Percentiles rank a stretch among this genome's conserved stretches.
Evolutionary conservation across 371 early-diverging fungal species (phyloP).

Genomic region (Polyrhizophydium stewartii): DNA sequence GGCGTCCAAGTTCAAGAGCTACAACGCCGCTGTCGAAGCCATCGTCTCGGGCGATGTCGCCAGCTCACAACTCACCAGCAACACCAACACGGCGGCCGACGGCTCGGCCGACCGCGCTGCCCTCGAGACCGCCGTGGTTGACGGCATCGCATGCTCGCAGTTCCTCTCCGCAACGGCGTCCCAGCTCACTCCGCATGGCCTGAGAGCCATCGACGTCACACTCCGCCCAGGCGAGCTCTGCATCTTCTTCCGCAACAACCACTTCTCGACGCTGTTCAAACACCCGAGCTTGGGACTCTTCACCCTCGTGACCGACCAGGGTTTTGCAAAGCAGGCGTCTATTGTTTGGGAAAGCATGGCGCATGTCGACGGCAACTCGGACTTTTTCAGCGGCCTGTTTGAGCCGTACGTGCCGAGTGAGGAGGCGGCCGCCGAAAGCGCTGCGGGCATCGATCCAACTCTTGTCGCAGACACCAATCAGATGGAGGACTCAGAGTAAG

Average conservation of each 20-base stretch:
- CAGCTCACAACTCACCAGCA: background rate
- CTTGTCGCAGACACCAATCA: background rate
- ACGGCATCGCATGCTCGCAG: slow-evolving; percentile 17
- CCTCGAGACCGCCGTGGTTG: background rate
- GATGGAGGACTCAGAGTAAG: no score
- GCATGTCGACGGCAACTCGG: slow-evolving; percentile 27
- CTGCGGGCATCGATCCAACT: background rate
- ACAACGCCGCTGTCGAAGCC: slow-evolving; percentile 76
- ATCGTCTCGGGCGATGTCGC: slow-evolving; percentile 62
- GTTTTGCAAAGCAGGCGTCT: slow-evolving; percentile 46
- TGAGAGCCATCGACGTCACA: slow-evolving; percentile 55
- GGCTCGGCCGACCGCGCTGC: background rate
- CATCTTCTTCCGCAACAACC: slow-evolving; percentile 91
- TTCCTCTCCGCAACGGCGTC: slow-evolving; percentile 75
- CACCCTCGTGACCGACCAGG: slow-evolving; percentile 84
- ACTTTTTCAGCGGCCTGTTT: slow-evolving; percentile 26
- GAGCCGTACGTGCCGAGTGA: background rate
- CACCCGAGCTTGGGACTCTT: slow-evolving; percentile 58
- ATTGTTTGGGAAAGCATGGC: slow-evolving; percentile 37
- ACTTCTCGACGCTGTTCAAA: slow-evolving; percentile 80
- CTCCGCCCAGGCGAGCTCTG: slow-evolving; percentile 60
- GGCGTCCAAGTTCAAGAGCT: slow-evolving; percentile 53
- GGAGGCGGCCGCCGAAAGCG: slow-evolving; percentile 3
- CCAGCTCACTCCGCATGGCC: slow-evolving; percentile 80
- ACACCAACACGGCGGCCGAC: background rate